Conservation (phyloP, 2,329 filamentous ascomycete genomes). For the Aspergillaceae sp. region DNA sequence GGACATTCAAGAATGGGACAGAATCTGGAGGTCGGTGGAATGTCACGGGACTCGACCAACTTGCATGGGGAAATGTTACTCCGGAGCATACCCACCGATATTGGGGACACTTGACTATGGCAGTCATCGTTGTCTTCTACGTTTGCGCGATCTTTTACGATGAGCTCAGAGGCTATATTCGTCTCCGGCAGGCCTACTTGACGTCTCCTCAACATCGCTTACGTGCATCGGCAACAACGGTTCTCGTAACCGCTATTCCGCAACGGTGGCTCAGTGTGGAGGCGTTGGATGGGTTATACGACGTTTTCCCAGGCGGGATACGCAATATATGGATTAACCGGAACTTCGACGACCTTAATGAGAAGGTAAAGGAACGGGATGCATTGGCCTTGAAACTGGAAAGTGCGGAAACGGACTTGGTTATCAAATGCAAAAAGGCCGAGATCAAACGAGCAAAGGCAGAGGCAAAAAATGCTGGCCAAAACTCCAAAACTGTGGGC, state of each 20-base stretch:
- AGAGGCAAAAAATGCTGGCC: slow-evolving; percentile 54
- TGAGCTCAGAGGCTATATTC: slow-evolving; percentile 80
- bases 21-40: slow-evolving; percentile 34
- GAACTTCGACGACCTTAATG: slow-evolving; percentile 71
- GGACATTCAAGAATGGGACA: slow-evolving; percentile 38
- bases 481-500: slow-evolving; percentile 26
- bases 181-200: slow-evolving; percentile 86
- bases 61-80: slow-evolving; percentile 82
- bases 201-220: slow-evolving; percentile 92
- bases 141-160: slow-evolving; percentile 80
- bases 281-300: slow-evolving; percentile 73
- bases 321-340: slow-evolving; percentile 95
- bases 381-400: slow-evolving; percentile 65
- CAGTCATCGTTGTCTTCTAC: slow-evolving; percentile 68
- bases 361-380: slow-evolving; percentile 72
- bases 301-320: slow-evolving; percentile 92
- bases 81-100: slow-evolving; percentile 59
- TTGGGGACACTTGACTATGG: slow-evolving; percentile 76
- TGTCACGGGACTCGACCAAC: slow-evolving; percentile 64
- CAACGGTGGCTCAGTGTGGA: slow-evolving; percentile 81
- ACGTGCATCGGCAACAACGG: slow-evolving; percentile 87
- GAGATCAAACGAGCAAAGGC: slow-evolving; percentile 62
- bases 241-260: slow-evolving; percentile 85
- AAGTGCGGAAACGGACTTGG: slow-evolving; percentile 71
- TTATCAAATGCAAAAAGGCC: slow-evolving; percentile 68